phyloP scores from a whole-genome alignment of 1,139 yeast species.

The Hansenula anomala region DNA sequence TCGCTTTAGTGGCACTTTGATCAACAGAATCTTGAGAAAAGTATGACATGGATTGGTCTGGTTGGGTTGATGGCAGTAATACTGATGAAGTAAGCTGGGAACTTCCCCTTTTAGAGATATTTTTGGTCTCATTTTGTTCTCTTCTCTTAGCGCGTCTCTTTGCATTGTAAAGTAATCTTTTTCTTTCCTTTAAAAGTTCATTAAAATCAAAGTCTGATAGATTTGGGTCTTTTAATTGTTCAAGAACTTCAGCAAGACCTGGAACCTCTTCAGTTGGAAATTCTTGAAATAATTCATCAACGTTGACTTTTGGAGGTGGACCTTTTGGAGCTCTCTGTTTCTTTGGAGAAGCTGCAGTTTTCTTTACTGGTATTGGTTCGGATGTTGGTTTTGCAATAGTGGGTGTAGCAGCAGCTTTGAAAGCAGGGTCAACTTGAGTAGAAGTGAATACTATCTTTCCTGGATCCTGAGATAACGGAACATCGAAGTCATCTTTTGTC shows the following conservation, averaged over 20 bases:
- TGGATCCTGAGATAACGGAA: too few relatives aligned
- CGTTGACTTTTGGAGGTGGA: not conserved
- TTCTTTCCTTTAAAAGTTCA: slow-evolving; percentile 4
- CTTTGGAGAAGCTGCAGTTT: too few relatives aligned
- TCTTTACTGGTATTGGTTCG: too few relatives aligned
- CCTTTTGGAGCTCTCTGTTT: not conserved
- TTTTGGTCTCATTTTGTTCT: too few relatives aligned
- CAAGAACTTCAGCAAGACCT: not conserved
- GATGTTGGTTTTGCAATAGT: too few relatives aligned
- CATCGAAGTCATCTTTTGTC: too few relatives aligned
- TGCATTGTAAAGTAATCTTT: slow-evolving; percentile 10
- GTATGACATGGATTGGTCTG: not conserved
- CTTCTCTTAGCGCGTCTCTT: slow-evolving; percentile 12
- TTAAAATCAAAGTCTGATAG: slow-evolving; percentile 1
- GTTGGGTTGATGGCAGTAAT: too few relatives aligned
- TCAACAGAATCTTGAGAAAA: slow-evolving; percentile 1
- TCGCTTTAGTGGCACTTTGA: not conserved
- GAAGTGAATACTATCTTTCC: too few relatives aligned
- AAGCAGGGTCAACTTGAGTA: too few relatives aligned
- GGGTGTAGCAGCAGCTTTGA: too few relatives aligned
- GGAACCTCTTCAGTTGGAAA: slow-evolving; percentile 1
- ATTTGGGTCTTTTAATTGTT: slow-evolving; percentile 5
- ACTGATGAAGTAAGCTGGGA: too few relatives aligned
- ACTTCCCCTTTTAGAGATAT: not conserved
- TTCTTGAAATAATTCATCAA: not conserved